Percentiles rank a stretch among this genome's conserved stretches.
phyloP scores from a whole-genome alignment of 768 basidiomycete species.

The Suillus hirtellus region DNA sequence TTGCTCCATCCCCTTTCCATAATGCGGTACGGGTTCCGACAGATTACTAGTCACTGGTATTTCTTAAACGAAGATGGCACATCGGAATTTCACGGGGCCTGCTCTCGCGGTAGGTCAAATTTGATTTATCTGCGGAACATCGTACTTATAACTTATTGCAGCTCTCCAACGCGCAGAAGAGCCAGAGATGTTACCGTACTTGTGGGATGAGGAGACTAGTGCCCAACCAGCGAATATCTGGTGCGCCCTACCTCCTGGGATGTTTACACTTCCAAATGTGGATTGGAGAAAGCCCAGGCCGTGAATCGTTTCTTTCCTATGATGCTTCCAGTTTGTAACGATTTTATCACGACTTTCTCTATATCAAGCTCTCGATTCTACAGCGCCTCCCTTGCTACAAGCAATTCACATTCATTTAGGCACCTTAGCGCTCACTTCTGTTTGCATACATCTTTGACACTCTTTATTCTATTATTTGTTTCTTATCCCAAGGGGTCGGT shows the following conservation, averaged over 20 bases:
- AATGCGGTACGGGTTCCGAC: neutral
- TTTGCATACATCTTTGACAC: neutral
- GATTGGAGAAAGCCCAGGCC: neutral
- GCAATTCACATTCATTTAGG: neutral
- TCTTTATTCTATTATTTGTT: neutral
- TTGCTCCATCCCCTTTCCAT: neutral
- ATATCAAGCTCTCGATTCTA: no score
- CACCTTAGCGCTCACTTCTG: no score
- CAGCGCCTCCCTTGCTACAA: neutral
- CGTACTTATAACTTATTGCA: neutral
- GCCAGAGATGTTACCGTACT: neutral
- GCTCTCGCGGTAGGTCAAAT: constrained; percentile 21
- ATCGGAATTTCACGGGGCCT: constrained; percentile 26
- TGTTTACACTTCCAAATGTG: neutral
- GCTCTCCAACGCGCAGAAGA: constrained; percentile 1
- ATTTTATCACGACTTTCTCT: neutral
- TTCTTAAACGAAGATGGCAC: constrained; percentile 12
- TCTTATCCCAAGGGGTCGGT: neutral
- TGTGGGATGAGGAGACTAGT: neutral
- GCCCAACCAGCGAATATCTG: neutral
- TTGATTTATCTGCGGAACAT: neutral
- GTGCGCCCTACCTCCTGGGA: neutral
- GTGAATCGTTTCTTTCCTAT: neutral
- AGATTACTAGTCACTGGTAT: constrained; percentile 7
- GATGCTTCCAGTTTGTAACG: neutral